Conservation (phyloP, 257 asterid species). For the Fraxinus cuspidata region DNA sequence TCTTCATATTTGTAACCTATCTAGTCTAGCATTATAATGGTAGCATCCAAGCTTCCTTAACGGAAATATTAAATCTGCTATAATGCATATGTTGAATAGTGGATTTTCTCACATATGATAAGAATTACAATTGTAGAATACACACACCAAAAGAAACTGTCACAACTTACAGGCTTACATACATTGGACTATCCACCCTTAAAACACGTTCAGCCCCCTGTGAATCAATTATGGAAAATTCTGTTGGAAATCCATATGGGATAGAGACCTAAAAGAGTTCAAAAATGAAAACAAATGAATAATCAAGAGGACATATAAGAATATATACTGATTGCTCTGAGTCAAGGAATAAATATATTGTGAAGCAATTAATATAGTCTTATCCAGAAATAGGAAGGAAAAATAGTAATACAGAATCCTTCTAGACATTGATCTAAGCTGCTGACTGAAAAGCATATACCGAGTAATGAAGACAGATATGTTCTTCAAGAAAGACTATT, state of each 20-base stretch:
- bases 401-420: not conserved
- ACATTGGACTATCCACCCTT: conserved; percentile 66
- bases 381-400: not conserved
- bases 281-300: not conserved
- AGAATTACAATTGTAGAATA: not conserved
- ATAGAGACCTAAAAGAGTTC: conserved; percentile 60
- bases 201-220: conserved; percentile 56
- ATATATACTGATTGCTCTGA: not conserved
- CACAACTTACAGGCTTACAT: conserved; percentile 59
- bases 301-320: not conserved
- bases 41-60: conserved; percentile 5
- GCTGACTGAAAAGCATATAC: not conserved
- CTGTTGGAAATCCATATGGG: conserved; percentile 72
- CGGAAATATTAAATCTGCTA: conserved; percentile 1
- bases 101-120: conserved; percentile 12
- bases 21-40: not conserved
- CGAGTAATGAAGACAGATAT: not conserved
- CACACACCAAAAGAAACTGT: conserved; percentile 1
- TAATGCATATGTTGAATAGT: conserved; percentile 13
- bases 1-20: not conserved
- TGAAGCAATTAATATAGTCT: not conserved
- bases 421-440: conserved; percentile 6
- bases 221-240: conserved; percentile 64
- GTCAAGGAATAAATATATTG: not conserved
- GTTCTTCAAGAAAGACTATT: not conserved